Evolutionary conservation across 2,329 filamentous ascomycete genomes (phyloP).

Genomic region (Aspergillus arachidicola): DNA sequence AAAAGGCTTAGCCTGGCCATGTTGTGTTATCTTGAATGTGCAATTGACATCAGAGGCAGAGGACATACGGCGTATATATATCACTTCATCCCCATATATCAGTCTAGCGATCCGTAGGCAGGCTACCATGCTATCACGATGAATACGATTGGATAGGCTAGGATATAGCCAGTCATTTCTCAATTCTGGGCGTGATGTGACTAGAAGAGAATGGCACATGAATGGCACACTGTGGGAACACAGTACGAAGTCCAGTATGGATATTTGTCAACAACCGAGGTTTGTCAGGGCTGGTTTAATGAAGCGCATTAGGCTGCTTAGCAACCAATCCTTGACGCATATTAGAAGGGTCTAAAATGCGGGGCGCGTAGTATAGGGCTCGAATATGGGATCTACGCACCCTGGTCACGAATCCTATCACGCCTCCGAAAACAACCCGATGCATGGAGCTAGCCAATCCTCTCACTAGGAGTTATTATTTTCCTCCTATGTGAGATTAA

Average conservation of each 20-base stretch:
- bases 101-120: neutral
- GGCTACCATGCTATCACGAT: neutral
- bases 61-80: neutral
- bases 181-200: neutral
- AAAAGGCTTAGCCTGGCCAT: slow-evolving; percentile 3
- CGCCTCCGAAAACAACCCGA: neutral
- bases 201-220: neutral
- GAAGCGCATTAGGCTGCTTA: neutral
- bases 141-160: neutral
- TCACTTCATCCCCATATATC: neutral
- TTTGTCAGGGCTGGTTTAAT: neutral
- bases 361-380: neutral
- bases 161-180: neutral
- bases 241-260: neutral
- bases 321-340: neutral
- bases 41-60: too few species aligned
- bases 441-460: neutral
- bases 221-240: too few species aligned
- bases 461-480: neutral
- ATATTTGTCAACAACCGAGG: neutral
- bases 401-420: neutral
- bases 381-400: neutral
- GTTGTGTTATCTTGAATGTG: neutral
- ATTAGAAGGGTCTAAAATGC: neutral
- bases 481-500: neutral